phyloP scores from a whole-genome alignment of 2,329 filamentous ascomycete genomes.

The Pseudocercospora macadamiae region DNA sequence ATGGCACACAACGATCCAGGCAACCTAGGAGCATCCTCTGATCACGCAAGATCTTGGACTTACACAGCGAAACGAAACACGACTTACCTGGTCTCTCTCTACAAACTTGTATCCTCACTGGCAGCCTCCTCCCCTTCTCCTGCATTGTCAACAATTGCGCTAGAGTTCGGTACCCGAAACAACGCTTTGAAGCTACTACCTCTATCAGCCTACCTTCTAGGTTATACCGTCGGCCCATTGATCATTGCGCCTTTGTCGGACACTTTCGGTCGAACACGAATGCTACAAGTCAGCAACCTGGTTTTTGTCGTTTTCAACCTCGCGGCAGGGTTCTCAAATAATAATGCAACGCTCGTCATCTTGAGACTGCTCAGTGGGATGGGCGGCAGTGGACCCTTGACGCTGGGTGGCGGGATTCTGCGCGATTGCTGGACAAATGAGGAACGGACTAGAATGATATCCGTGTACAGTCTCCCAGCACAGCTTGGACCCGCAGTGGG shows the following conservation, averaged over 20 bases:
- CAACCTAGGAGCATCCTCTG: too few relatives aligned
- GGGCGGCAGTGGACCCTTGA: conserved; percentile 37
- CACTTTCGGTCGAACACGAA: conserved; percentile 34
- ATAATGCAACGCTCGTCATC: conserved; percentile 30
- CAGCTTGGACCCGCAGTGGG: conserved; percentile 47
- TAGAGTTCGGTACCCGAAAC: conserved; percentile 33
- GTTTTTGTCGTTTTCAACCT: conserved; percentile 36
- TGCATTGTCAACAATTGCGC: conserved; percentile 29
- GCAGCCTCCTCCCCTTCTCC: conserved; percentile 40
- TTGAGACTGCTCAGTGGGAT: conserved; percentile 38
- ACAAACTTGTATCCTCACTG: conserved; percentile 59
- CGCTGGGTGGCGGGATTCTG: conserved; percentile 34
- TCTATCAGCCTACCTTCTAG: conserved; percentile 63
- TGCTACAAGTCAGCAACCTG: conserved; percentile 37
- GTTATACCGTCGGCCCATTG: conserved; percentile 48
- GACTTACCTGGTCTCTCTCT: conserved; percentile 24
- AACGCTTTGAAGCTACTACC: conserved; percentile 29
- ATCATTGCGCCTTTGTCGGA: conserved; percentile 45
- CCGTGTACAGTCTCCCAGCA: conserved; percentile 37
- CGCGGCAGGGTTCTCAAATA: conserved; percentile 33
- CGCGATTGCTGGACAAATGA: conserved; percentile 36
- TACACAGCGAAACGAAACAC: conserved; percentile 2
- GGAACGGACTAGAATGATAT: conserved; percentile 35
- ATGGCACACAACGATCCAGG: too few relatives aligned
- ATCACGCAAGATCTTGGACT: background rate